These are phyloP conservation scores for Amanita fuliginea DNA, from an alignment of 768 basidiomycete genomes.

Conservation along the genomic window DNA sequence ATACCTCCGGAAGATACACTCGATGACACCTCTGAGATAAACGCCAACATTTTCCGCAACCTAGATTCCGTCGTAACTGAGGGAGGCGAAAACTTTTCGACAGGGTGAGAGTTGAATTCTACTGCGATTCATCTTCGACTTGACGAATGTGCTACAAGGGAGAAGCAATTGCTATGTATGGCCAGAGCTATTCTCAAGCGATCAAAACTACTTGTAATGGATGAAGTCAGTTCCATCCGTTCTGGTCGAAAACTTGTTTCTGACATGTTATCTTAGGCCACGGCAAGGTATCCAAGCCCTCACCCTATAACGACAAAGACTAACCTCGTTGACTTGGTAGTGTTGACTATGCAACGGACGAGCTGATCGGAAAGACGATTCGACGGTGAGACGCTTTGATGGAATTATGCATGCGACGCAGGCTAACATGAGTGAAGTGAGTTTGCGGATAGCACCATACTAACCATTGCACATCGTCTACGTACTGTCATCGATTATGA, in stretches of 20 bases:
- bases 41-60: slow-evolving; percentile 67
- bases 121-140: not conserved
- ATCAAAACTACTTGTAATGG: slow-evolving; percentile 67
- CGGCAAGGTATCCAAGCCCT: slow-evolving; percentile 39
- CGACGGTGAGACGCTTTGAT: slow-evolving; percentile 43
- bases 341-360: slow-evolving; percentile 84
- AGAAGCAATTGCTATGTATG: slow-evolving; percentile 73
- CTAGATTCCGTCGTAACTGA: slow-evolving; percentile 69
- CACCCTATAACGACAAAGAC: not conserved
- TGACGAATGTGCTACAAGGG: slow-evolving; percentile 19
- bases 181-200: slow-evolving; percentile 69
- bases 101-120: slow-evolving; percentile 39
- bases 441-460: slow-evolving; percentile 73
- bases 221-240: slow-evolving; percentile 36
- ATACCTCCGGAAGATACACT: slow-evolving; percentile 47
- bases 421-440: slow-evolving; percentile 31
- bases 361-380: slow-evolving; percentile 75
- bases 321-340: slow-evolving; percentile 23
- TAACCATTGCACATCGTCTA: slow-evolving; percentile 78
- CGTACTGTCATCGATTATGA: slow-evolving; percentile 59
- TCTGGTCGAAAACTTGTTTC: slow-evolving; percentile 25
- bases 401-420: slow-evolving; percentile 8
- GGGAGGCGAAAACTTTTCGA: slow-evolving; percentile 85
- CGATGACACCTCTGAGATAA: slow-evolving; percentile 40
- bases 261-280: slow-evolving; percentile 33